Base-by-base conservation (phyloP, 352 stramenopile genomes). In the Globisporangium polare region DNA sequence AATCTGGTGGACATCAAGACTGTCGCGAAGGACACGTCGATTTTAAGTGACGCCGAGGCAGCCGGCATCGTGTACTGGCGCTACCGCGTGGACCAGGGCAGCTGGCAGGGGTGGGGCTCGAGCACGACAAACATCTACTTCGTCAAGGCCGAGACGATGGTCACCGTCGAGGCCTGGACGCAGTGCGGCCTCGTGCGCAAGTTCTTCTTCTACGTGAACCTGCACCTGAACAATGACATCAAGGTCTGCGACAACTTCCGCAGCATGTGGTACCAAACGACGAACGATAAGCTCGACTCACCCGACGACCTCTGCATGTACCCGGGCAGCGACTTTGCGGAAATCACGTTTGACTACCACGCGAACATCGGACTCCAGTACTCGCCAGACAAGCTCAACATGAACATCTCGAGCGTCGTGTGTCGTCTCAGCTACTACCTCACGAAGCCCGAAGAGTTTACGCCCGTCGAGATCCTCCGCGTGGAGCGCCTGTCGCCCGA, bases 221-320 rank as follows among this genome's bases (percentile, higher is more conserved):
- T 89, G 24, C 79, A 89, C 50, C 54, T 82, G 26, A 74, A 76
- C 61, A 79, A 72, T 31, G 54, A 56, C 29, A 67, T 84, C 54
- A 55, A 69, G 7, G 73, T 90, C 18, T 86, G 77, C 53, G 74
- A 83, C 24, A 65, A 75, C 27, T 87, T 88, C 49, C 64, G 67
- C 37, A 60, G 65, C n/a, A 86, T 90, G 80, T 90, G 78, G 78
- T 90, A 90, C 63, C 76, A 90, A 64, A 64, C 68, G 9, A 67
- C 66, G 20, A 62, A 73, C 20, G 65, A 63, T 12, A 65, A 63
- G 35, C 63, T 76, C 20, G 63, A 67, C n/a, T 67, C 75, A n/a
- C 42, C 55, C 13, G 58, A 53, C 20, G 63, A 65, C 18, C 69
- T 87, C 37, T 89, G 80, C 54, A 70, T 67, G 41, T 84, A 51